These are phyloP conservation scores for Xylariaceae sp. DNA, from an alignment of 2,329 filamentous ascomycete species.

Conservation along the genomic window DNA sequence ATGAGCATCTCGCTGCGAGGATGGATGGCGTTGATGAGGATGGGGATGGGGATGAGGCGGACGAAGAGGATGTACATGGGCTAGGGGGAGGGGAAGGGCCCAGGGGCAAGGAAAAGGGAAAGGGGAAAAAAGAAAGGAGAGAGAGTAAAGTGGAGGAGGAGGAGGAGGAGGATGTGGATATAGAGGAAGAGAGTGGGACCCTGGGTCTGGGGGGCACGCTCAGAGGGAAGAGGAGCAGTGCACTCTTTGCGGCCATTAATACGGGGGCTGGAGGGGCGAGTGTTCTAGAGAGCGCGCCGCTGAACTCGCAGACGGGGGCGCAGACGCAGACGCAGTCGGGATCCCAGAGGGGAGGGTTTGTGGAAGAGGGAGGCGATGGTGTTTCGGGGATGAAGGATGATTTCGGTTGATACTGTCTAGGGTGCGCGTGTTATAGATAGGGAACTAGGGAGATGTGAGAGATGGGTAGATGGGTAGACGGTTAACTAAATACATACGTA, in stretches of 20 bases:
- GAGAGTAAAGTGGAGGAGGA: too few relatives aligned
- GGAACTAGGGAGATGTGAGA: too few relatives aligned
- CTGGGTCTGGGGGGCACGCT: conserved; percentile 43
- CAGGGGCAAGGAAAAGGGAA: too few relatives aligned
- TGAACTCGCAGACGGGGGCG: conserved; percentile 29
- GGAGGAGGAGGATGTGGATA: conserved; percentile 35
- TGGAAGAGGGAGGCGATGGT: conserved; percentile 15
- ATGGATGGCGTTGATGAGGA: too few relatives aligned
- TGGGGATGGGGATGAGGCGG: conserved; percentile 40
- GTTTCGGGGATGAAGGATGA: conserved; percentile 21
- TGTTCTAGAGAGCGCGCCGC: conserved; percentile 46
- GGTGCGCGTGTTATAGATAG: too few relatives aligned
- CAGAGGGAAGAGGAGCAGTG: conserved; percentile 52
- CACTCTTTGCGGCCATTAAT: too few relatives aligned
- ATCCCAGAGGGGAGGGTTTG: conserved; percentile 14
- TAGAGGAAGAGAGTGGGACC: conserved; percentile 50
- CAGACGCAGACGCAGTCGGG: too few relatives aligned
- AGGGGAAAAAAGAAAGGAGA: too few relatives aligned
- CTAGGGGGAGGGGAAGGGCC: too few relatives aligned
- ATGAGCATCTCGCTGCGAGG: conserved; percentile 46
- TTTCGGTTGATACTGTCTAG: too few relatives aligned
- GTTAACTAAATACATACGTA: too few relatives aligned
- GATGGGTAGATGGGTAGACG: too few relatives aligned
- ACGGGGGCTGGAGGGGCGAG: conserved; percentile 35
- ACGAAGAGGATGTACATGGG: conserved; percentile 52